phyloP scores from a whole-genome alignment of 352 stramenopile genomes.

The Globisporangium viniferum region DNA sequence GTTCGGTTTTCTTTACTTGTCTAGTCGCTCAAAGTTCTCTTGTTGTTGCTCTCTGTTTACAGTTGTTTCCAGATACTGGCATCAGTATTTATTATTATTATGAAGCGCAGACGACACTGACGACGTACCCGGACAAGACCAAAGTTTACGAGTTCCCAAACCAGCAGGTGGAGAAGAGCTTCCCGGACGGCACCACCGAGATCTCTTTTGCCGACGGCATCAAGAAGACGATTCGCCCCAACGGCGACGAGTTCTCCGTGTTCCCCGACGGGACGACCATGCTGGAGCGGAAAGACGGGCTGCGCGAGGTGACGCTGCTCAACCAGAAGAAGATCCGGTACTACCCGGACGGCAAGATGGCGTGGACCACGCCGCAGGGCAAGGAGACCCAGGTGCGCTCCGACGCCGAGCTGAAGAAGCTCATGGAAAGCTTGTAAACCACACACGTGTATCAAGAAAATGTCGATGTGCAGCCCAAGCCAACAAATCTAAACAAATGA shows the following conservation, averaged over 20 bases:
- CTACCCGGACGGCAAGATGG: conserved; percentile 70
- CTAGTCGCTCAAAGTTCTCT: background rate
- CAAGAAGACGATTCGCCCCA: conserved; percentile 78
- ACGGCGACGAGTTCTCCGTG: conserved; percentile 75
- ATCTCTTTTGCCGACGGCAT: conserved; percentile 95
- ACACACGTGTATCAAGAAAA: background rate
- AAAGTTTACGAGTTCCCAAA: conserved; percentile 97
- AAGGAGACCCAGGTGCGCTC: conserved; percentile 57
- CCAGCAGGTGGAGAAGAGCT: conserved; percentile 93
- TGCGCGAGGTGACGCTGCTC: conserved; percentile 76
- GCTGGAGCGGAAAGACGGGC: conserved; percentile 62
- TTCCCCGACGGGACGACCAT: conserved; percentile 85
- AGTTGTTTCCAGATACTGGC: conserved; percentile 71
- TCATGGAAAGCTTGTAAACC: conserved; percentile 37
- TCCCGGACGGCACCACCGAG: conserved; percentile 90
- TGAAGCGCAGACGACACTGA: conserved; percentile 92
- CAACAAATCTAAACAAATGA: no score
- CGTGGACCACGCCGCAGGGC: conserved; percentile 40
- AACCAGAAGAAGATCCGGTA: conserved; percentile 74
- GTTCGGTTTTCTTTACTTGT: background rate
- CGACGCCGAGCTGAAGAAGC: conserved; percentile 54
- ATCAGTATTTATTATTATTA: conserved; percentile 95
- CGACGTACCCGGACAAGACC: conserved; percentile 90
- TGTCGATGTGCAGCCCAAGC: no score
- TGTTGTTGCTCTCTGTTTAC: conserved; percentile 3